Conservation (phyloP, 208 protist genomes). For the Acanthamoeba triangularis region DNA sequence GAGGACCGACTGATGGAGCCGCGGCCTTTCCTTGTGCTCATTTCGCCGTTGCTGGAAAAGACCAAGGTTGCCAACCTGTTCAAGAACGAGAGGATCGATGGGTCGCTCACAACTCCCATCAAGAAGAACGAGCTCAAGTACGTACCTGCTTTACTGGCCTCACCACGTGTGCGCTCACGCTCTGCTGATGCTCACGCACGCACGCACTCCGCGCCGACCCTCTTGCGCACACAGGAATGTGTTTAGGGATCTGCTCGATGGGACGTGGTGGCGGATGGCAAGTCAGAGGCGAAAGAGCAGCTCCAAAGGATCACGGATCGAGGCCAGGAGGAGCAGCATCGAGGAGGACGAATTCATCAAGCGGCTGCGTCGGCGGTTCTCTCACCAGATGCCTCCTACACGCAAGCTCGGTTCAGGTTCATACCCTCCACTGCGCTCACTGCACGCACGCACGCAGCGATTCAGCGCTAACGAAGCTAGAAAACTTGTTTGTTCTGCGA, state of each 20-base stretch:
- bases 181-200: background rate
- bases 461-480: background rate
- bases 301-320: background rate
- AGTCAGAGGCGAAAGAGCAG: background rate
- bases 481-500: background rate
- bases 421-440: too few relatives aligned
- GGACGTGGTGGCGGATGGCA: background rate
- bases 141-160: background rate
- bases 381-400: background rate
- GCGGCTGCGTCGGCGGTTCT: constrained; percentile 19
- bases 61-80: constrained; percentile 8
- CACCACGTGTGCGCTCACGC: background rate
- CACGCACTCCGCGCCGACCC: background rate
- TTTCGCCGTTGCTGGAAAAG: constrained; percentile 13
- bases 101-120: constrained; percentile 35
- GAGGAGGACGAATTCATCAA: constrained; percentile 26
- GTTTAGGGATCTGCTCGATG: constrained; percentile 4
- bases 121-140: constrained; percentile 46
- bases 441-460: background rate
- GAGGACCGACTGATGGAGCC: background rate
- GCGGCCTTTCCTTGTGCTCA: constrained; percentile 16
- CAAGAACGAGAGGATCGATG: background rate
- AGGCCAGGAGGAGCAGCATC: constrained; percentile 19
- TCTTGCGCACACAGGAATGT: background rate
- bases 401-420: constrained; percentile 2